Evolutionary conservation across 345 rosid species (phyloP), one percentile per base, ranked within the genome.

Genomic region (Lumnitzera racemosa): DNA sequence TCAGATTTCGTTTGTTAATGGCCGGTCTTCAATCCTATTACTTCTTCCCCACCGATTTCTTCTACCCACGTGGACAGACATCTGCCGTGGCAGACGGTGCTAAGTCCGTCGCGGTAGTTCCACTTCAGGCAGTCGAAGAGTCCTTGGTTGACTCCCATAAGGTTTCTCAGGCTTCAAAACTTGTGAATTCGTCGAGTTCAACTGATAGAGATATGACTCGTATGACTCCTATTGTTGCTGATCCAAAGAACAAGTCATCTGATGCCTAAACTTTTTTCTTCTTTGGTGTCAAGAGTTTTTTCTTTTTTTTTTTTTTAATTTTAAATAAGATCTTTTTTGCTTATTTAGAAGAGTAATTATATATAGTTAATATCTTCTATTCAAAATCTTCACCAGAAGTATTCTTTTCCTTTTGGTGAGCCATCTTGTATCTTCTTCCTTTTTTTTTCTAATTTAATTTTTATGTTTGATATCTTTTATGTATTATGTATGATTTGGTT

Each of bases 21-120:
- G 46, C 56, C 48, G 70, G 70, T 20, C 70, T 67, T 27, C 70
- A 23, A 24, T 36, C 43, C 43, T 59, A 53, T 49, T 67, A 59
- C 70, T 67, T 47, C 70, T 66, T 67, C 59, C 70, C 70, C 47
- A 67, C 64, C 16, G 70, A 67, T 47, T 54, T n/a, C 53, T 54
- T 67, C 64, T 67, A 67, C 49, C 64, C 70, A 3, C 17, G 64
- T 15, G 14, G 46, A 24, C 46, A 41, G 4, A 23, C 54, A 4
- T 17, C 64, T 6, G 2, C 53, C 11, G 4, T 57, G 0, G 7
- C 15, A 8, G 20, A 20, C 24, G 29, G 7, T 1, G 0, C 56
- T 52, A 14, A 36, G 43, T 3, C 63, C 29, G 20, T 2, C 27
- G 25, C 63, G 23, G 13, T 49, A 36, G 12, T 67, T 17, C 46